Conservation (phyloP, 2,329 filamentous ascomycete species). For the Cercospora sp. region DNA sequence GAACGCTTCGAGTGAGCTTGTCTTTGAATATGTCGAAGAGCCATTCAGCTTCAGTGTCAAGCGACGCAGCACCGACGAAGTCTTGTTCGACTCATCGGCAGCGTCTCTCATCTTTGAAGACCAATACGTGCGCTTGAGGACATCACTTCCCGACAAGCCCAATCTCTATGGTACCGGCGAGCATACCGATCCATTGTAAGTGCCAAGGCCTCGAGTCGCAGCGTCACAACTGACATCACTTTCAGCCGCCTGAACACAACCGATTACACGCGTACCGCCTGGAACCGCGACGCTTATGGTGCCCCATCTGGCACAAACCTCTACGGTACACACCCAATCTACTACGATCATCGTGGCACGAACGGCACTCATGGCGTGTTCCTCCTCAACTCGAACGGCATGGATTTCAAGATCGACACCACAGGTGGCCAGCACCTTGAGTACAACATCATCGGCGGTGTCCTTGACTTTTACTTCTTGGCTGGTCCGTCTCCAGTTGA, state of each 20-base stretch:
- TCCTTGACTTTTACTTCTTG: conserved; percentile 65
- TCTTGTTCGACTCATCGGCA: conserved; percentile 69
- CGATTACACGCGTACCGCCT: conserved; percentile 69
- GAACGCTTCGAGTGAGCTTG: conserved; percentile 46
- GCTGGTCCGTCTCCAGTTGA: conserved; percentile 50
- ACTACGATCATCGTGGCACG: conserved; percentile 66
- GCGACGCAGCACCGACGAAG: conserved; percentile 57
- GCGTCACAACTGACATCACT: not conserved
- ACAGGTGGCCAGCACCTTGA: conserved; percentile 68
- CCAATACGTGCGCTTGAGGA: conserved; percentile 73
- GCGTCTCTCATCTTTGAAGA: conserved; percentile 71
- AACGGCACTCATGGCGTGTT: conserved; percentile 65
- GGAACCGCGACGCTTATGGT: conserved; percentile 65
- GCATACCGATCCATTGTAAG: conserved; percentile 62
- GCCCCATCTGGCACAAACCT: conserved; percentile 64
- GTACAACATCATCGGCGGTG: conserved; percentile 75
- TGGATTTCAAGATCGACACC: conserved; percentile 74
- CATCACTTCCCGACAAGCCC: conserved; percentile 65
- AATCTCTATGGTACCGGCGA: conserved; percentile 79
- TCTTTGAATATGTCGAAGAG: conserved; percentile 55
- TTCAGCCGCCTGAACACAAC: conserved; percentile 57
- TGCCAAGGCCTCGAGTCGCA: not conserved
- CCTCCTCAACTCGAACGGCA: conserved; percentile 69
- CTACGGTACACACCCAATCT: conserved; percentile 74
- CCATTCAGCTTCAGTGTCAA: conserved; percentile 70